Percentiles rank a stretch among this genome's conserved stretches.
Evolutionary conservation across 2,329 filamentous ascomycete species (phyloP).

Genomic region (Cytospora schulzeri): DNA sequence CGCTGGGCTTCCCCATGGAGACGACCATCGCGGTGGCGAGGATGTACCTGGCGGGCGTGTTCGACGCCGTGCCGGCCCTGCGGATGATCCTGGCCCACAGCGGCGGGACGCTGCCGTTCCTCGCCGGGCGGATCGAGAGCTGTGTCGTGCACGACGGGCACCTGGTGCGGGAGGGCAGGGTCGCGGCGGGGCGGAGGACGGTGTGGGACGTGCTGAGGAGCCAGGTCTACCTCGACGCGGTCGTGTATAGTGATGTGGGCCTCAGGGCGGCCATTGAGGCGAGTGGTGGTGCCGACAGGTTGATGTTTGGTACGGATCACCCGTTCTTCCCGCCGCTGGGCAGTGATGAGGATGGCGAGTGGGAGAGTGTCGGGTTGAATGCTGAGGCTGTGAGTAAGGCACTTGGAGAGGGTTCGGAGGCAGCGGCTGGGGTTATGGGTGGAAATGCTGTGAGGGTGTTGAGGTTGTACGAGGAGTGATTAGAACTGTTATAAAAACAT

Average conservation of each 20-base stretch:
- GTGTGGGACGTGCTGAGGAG: conserved; percentile 61
- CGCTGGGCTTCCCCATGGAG: conserved; percentile 87
- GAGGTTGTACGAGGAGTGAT: conserved; percentile 31
- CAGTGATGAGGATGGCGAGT: conserved; percentile 62
- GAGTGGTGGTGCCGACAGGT: conserved; percentile 63
- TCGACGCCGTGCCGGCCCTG: conserved; percentile 71
- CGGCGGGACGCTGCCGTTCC: conserved; percentile 84
- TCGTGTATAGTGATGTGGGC: conserved; percentile 77
- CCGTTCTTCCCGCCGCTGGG: conserved; percentile 81
- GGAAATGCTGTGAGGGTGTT: conserved; percentile 36
- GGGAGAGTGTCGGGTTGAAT: conserved; percentile 66
- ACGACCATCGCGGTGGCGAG: conserved; percentile 87
- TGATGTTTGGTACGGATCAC: conserved; percentile 83
- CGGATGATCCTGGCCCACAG: conserved; percentile 83
- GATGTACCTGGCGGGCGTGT: conserved; percentile 86
- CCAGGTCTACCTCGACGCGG: conserved; percentile 87
- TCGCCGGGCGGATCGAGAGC: conserved; percentile 85
- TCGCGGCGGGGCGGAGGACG: conserved; percentile 49
- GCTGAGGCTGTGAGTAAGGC: conserved; percentile 35
- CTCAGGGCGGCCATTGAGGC: conserved; percentile 71
- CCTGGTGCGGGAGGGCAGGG: conserved; percentile 65
- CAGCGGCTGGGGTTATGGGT: conserved; percentile 33
- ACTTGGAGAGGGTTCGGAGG: conserved; percentile 32
- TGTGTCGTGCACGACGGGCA: conserved; percentile 83
- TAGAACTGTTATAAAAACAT: neutral